Base-by-base conservation (phyloP, 2,329 filamentous ascomycete species). In the Scedosporium dehoogii region DNA sequence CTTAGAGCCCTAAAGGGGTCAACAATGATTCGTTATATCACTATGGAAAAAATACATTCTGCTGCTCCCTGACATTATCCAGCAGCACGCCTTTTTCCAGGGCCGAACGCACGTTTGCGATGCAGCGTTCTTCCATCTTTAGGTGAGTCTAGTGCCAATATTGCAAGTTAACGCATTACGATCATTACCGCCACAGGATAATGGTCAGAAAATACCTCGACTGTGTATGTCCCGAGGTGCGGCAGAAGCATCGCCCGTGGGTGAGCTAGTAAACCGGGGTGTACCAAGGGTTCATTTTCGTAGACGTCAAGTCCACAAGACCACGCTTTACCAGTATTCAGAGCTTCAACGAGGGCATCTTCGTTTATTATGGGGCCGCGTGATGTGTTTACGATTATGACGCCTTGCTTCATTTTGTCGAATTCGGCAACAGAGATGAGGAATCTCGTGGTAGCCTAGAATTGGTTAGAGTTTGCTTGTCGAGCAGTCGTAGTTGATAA, bases 121-220 rank as follows among this genome's bases (percentile, higher is more conserved):
- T 86, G 41, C 84, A 81, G 85, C 86, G 90, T 69, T 85, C 80
- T 74, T 92, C 90, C 89, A 92, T 86, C 72, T 82, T 81, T 46
- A 74, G 76, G 71, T 81, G 77, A 5, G 81, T 84, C 75, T 84
- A 29, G 16, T 29, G 27, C 12, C 9, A 3, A 10, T 27, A 57
- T n/a, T 57, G 27, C 3, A 16, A 25, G n/a, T 33, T 25, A 29
- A 7, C 53, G 12, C 12, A 33, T 12, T 10, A 10, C 10, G 14
- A n/a, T 25, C 21, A 6, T 57, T 29, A 16, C 44, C 44, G 44
- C 29, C 29, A 3, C 9, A 18, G 6, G 62, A 27, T 29, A 72
- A 78, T 76, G 21, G 29, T 25, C 7, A 7, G 53, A 12, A 57
- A 18, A 27, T 25, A 57, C 53, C 53, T 89, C 86, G 9, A 79